phyloP scores from a whole-genome alignment of 257 asterid genomes.

The Anisodus tanguticus region DNA sequence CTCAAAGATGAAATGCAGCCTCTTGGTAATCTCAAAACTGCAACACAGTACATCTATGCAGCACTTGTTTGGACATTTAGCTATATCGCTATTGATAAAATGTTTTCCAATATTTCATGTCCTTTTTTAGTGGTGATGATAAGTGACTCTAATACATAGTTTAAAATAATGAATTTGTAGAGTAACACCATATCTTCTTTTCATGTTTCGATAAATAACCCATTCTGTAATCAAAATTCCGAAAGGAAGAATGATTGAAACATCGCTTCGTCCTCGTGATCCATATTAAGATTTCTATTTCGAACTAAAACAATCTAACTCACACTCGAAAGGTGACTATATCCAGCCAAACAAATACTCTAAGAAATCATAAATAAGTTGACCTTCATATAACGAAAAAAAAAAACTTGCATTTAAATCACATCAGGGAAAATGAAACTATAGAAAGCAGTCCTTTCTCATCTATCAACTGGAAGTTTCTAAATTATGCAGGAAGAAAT shows the following conservation, averaged over 20 bases:
- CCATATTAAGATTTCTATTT: neutral
- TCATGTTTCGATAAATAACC: neutral
- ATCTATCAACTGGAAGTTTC: neutral
- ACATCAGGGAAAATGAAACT: neutral
- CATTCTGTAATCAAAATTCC: neutral
- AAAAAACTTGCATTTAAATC: neutral
- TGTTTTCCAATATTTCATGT: neutral
- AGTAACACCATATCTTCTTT: neutral
- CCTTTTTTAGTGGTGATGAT: neutral
- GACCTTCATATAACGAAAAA: neutral
- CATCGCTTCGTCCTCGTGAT: neutral
- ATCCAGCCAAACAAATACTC: neutral
- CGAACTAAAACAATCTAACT: conserved; percentile 8
- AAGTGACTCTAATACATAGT: neutral
- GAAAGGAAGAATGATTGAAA: neutral
- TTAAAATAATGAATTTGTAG: neutral
- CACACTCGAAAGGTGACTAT: conserved; percentile 2
- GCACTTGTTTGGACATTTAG: neutral
- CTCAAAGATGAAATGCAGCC: neutral
- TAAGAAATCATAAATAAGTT: neutral
- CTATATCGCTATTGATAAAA: neutral
- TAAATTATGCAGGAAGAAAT: neutral
- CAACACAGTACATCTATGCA: neutral
- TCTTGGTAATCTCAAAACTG: neutral
- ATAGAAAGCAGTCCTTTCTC: neutral